Evolutionary conservation across 805 yeast species (phyloP).

Genomic region (Wickerhamomyces chaumierensis): DNA sequence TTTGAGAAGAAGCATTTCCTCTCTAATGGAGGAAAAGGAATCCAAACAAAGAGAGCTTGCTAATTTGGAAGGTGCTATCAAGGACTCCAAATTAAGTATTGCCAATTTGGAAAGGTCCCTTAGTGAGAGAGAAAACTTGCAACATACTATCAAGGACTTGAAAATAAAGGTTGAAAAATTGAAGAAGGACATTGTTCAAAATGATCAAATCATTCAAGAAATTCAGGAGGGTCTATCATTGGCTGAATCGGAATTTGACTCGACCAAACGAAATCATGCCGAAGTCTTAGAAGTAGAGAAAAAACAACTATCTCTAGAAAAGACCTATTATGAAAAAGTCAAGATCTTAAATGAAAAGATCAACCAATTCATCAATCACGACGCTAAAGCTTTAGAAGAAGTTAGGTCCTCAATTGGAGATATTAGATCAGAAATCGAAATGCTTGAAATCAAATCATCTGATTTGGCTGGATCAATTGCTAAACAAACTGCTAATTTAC

Average conservation of each 20-base stretch:
- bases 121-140: slow-evolving; percentile 32
- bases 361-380: slow-evolving; percentile 5
- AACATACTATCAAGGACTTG: slow-evolving; percentile 26
- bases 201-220: slow-evolving; percentile 13
- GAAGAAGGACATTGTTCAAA: slow-evolving; percentile 8
- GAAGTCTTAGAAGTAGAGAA: not conserved
- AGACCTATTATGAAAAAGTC: slow-evolving; percentile 15
- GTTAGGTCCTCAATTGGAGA: slow-evolving; percentile 4
- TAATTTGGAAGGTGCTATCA: slow-evolving; percentile 35
- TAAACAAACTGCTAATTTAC: slow-evolving; percentile 28
- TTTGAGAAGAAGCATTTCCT: slow-evolving; percentile 24
- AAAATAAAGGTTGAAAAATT: slow-evolving; percentile 19
- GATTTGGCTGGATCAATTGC: slow-evolving; percentile 18
- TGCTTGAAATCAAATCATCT: slow-evolving; percentile 20
- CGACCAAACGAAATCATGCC: not conserved
- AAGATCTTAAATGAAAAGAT: slow-evolving; percentile 26
- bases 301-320: slow-evolving; percentile 7
- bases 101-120: slow-evolving; percentile 42
- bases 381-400: not conserved
- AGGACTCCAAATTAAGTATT: slow-evolving; percentile 41
- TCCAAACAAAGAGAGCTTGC: slow-evolving; percentile 29
- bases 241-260: slow-evolving; percentile 10
- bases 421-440: slow-evolving; percentile 10
- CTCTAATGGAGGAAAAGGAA: slow-evolving; percentile 32
- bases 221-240: slow-evolving; percentile 6